A percentile compares a stretch with the other conserved stretches of the same genome.
phyloP scores from a whole-genome alignment of 1,284 basidiomycete genomes.

The Melampsora larici-populina region DNA sequence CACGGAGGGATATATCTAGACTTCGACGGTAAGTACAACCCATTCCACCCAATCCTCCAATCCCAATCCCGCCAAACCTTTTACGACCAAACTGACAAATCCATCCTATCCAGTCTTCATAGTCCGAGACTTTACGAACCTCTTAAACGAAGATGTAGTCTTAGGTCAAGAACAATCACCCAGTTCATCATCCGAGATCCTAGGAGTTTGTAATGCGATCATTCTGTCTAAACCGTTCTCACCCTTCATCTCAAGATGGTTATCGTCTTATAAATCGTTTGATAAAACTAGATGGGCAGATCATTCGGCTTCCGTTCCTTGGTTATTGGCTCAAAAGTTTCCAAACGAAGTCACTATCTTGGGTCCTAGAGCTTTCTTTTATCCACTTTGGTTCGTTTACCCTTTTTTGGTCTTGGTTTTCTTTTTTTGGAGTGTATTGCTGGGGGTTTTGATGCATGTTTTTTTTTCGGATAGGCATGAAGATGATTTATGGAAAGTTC shows the following conservation, averaged over 20 bases:
- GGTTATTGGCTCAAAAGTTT: constrained; percentile 54
- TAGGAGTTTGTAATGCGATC: constrained; percentile 57
- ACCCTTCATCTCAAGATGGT: constrained; percentile 55
- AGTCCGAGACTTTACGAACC: constrained; percentile 49
- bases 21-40: constrained; percentile 52
- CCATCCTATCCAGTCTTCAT: constrained; percentile 48
- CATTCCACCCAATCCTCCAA: too few species aligned
- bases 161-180: constrained; percentile 56
- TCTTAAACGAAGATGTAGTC: constrained; percentile 53
- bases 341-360: constrained; percentile 57
- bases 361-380: constrained; percentile 57
- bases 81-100: too few species aligned
- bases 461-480: constrained; percentile 16
- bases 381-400: constrained; percentile 55
- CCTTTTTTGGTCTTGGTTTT: background rate
- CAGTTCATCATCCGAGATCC: constrained; percentile 50
- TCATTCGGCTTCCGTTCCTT: constrained; percentile 54
- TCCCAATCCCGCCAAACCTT: too few species aligned
- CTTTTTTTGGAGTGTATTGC: background rate
- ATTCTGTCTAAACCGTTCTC: constrained; percentile 56
- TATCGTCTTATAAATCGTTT: constrained; percentile 55
- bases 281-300: constrained; percentile 54
- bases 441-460: background rate
- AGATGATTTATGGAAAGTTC: constrained; percentile 37
- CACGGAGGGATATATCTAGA: constrained; percentile 59